Conservation (phyloP, 805 yeast species). For the Hanseniaspora pseudoguilliermondii region DNA sequence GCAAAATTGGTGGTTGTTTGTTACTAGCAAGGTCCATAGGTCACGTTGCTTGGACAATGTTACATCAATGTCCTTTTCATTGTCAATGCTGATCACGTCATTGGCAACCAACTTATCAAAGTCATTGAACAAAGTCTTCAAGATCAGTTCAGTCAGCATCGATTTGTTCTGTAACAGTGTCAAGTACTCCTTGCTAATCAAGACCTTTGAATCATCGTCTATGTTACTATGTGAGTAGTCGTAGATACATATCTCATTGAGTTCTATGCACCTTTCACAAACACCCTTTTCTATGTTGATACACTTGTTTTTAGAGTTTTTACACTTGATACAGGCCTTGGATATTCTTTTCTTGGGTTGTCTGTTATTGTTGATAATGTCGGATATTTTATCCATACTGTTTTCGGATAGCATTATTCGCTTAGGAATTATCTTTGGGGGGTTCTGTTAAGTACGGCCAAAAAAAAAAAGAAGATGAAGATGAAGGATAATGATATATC, state of each 20-base stretch:
- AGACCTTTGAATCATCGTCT: constrained; percentile 14
- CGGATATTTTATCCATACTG: background rate
- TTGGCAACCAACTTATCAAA: constrained; percentile 12
- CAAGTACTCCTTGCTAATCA: constrained; percentile 26
- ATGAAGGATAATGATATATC: too few species aligned
- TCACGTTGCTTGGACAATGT: background rate
- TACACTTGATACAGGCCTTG: constrained; percentile 38
- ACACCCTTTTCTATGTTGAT: constrained; percentile 31
- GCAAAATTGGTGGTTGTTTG: background rate
- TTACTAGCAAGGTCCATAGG: background rate
- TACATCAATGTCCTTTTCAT: background rate
- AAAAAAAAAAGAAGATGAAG: too few species aligned
- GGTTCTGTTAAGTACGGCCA: too few species aligned
- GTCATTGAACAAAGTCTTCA: constrained; percentile 21
- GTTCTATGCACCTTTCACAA: constrained; percentile 39
- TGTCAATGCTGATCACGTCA: constrained; percentile 5
- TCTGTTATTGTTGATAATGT: constrained; percentile 7
- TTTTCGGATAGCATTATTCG: background rate
- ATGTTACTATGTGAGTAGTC: constrained; percentile 27
- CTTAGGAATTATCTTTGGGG: too few species aligned
- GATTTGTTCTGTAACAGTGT: constrained; percentile 39
- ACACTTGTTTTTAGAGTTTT: constrained; percentile 34
- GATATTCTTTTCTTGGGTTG: constrained; percentile 25
- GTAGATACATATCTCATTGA: constrained; percentile 46
- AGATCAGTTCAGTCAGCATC: constrained; percentile 34